phyloP scores from a whole-genome alignment of 1,284 basidiomycete genomes.

The Cryptococcus sp. region DNA sequence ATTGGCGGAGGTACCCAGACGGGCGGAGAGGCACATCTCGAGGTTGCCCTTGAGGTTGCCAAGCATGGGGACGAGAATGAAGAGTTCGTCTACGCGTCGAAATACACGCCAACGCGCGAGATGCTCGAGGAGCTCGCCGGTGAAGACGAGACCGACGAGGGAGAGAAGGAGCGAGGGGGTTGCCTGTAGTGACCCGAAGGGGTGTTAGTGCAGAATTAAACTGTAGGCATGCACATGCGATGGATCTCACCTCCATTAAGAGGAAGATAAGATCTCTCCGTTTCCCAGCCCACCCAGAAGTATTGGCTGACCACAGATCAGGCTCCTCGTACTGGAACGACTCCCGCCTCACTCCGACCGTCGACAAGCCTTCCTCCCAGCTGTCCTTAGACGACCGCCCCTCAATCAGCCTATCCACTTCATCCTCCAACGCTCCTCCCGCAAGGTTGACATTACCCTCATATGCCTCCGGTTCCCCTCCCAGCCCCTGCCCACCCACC shows the following conservation, averaged over 20 bases:
- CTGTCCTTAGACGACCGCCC: neutral
- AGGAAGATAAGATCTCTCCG: conserved; percentile 33
- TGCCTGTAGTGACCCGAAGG: conserved; percentile 33
- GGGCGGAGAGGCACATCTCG: conserved; percentile 53
- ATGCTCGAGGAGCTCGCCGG: conserved; percentile 80
- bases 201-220: neutral
- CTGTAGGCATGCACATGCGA: neutral
- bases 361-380: neutral
- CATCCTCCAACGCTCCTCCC: neutral
- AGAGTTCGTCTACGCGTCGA: conserved; percentile 84
- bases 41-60: conserved; percentile 95
- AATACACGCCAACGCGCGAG: conserved; percentile 89
- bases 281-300: conserved; percentile 1
- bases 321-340: neutral
- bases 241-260: conserved; percentile 13
- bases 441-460: neutral
- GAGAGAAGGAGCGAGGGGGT: conserved; percentile 52
- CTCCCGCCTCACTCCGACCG: neutral
- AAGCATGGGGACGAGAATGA: conserved; percentile 92
- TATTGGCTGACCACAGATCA: neutral
- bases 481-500: neutral
- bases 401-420: neutral
- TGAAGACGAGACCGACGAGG: conserved; percentile 64
- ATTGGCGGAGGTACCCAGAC: conserved; percentile 55
- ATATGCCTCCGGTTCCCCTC: conserved; percentile 4